These are phyloP conservation scores for Ceratocystis alfenasii DNA, from an alignment of 2,329 filamentous ascomycete species.

Conservation along the genomic window DNA sequence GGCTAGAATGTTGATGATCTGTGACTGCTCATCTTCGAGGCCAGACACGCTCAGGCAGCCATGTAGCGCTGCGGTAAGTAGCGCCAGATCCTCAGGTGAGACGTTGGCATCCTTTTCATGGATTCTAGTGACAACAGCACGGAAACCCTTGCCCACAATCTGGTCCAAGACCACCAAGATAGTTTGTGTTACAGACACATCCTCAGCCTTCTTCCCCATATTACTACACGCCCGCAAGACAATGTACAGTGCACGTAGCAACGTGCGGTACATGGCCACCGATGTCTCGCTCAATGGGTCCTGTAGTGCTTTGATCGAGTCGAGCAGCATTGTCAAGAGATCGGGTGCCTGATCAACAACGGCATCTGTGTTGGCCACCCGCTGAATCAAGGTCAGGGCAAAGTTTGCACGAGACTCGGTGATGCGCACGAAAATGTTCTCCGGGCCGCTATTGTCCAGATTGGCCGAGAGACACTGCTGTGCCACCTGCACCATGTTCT, in stretches of 20 bases:
- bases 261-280: conserved; percentile 63
- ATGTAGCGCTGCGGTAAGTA: conserved; percentile 80
- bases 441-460: conserved; percentile 56
- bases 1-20: conserved; percentile 58
- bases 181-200: conserved; percentile 40
- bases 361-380: conserved; percentile 50
- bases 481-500: conserved; percentile 61
- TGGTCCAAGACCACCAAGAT: conserved; percentile 69
- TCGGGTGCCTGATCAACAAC: conserved; percentile 41
- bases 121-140: conserved; percentile 64
- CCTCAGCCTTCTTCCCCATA: conserved; percentile 24
- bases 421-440: conserved; percentile 70
- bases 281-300: conserved; percentile 42
- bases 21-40: conserved; percentile 56
- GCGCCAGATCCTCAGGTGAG: conserved; percentile 64
- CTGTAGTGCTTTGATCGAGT: conserved; percentile 42
- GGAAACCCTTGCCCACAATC: conserved; percentile 71
- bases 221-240: conserved; percentile 54
- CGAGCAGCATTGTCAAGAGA: conserved; percentile 40
- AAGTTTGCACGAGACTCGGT: conserved; percentile 67
- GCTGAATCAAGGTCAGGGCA: conserved; percentile 69
- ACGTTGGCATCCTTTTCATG: conserved; percentile 51
- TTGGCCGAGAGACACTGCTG: conserved; percentile 71
- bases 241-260: conserved; percentile 77
- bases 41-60: conserved; percentile 68